Percentiles rank a stretch among this genome's conserved stretches.
phyloP scores from a whole-genome alignment of 805 yeast genomes.

The Suhomyces sp. region DNA sequence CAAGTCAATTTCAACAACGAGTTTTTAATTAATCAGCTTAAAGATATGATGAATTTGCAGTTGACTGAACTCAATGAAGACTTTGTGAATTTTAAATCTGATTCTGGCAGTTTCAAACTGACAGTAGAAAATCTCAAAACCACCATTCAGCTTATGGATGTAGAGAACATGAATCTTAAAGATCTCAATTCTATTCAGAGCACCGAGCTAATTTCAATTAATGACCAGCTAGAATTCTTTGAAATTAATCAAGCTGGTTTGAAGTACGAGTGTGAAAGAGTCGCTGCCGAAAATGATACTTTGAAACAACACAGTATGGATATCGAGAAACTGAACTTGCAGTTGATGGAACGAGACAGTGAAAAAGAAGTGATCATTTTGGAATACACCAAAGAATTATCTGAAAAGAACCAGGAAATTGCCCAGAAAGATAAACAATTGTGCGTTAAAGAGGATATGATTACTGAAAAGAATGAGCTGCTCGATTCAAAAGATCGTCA shows the following conservation, averaged over 20 bases:
- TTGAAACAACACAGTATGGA: constrained; percentile 2
- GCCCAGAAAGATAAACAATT: constrained; percentile 1
- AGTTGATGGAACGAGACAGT: constrained; percentile 4
- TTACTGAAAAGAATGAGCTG: constrained; percentile 5
- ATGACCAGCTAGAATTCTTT: constrained; percentile 8
- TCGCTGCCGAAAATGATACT: constrained; percentile 3
- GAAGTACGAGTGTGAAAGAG: constrained; percentile 6
- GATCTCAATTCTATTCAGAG: constrained; percentile 7
- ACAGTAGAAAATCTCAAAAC: constrained; percentile 4
- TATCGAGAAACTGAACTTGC: constrained; percentile 1
- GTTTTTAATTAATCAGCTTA: constrained; percentile 1
- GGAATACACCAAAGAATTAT: constrained; percentile 10
- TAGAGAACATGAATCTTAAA: constrained; percentile 9
- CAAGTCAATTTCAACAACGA: constrained; percentile 3
- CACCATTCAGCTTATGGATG: constrained; percentile 1
- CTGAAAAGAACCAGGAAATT: constrained; percentile 4
- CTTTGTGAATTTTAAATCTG: constrained; percentile 8
- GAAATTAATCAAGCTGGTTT: constrained; percentile 7
- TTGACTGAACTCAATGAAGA: constrained; percentile 11
- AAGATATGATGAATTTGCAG: constrained; percentile 4
- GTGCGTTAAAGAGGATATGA: not conserved
- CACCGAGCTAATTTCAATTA: constrained; percentile 5
- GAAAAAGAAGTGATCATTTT: constrained; percentile 10
- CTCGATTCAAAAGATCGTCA: constrained; percentile 3
- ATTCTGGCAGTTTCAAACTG: constrained; percentile 6